phyloP scores from a whole-genome alignment of 495 filamentous ascomycete genomes.

The Aspergillus homomorphus region DNA sequence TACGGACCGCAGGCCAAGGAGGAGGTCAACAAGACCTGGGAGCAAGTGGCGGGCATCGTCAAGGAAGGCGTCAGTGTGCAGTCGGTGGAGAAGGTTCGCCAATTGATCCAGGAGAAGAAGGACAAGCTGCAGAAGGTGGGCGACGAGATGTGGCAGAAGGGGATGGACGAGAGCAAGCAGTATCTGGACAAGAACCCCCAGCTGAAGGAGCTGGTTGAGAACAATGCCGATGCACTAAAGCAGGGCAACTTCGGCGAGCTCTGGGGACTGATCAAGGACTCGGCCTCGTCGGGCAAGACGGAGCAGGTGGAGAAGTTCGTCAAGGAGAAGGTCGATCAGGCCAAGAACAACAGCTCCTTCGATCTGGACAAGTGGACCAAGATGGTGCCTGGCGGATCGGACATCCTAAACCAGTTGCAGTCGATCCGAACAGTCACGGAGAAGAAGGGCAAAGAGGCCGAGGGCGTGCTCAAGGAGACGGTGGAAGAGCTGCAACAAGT shows the following conservation, averaged over 20 bases:
- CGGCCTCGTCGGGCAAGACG: slow-evolving; percentile 52
- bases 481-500: slow-evolving; percentile 48
- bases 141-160: slow-evolving; percentile 63
- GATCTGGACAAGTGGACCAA: slow-evolving; percentile 47
- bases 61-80: slow-evolving; percentile 48
- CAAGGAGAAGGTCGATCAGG: slow-evolving; percentile 50
- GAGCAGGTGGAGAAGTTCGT: slow-evolving; percentile 57
- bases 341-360: slow-evolving; percentile 41
- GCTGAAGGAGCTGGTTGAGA: slow-evolving; percentile 60
- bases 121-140: slow-evolving; percentile 58
- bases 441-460: slow-evolving; percentile 58
- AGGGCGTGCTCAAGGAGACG: slow-evolving; percentile 59
- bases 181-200: slow-evolving; percentile 64
- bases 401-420: slow-evolving; percentile 54
- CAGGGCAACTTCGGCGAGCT: slow-evolving; percentile 54
- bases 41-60: slow-evolving; percentile 54
- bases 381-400: slow-evolving; percentile 50
- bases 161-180: slow-evolving; percentile 56
- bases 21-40: slow-evolving; percentile 63
- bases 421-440: slow-evolving; percentile 52
- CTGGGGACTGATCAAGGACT: slow-evolving; percentile 50
- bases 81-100: slow-evolving; percentile 50
- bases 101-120: slow-evolving; percentile 62
- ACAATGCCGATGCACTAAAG: slow-evolving; percentile 59
- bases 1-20: slow-evolving; percentile 68